Conservation (phyloP, 805 yeast genomes). For the Jamesozyma rosinii region DNA sequence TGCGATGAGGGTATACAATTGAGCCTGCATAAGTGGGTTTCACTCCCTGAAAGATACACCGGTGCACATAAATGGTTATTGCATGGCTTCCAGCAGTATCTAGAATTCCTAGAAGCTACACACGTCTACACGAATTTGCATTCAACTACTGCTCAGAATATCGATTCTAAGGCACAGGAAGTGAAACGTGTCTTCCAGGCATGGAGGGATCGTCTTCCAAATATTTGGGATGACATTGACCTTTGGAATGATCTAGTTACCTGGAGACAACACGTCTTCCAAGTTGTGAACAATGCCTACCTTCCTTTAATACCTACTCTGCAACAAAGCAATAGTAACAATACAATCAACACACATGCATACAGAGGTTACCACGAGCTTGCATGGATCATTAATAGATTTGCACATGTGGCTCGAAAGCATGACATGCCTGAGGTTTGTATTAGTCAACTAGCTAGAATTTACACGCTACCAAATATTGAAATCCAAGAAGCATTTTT, state of each 20-base stretch:
- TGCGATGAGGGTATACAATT: slow-evolving; percentile 96
- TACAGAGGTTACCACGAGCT: slow-evolving; percentile 97
- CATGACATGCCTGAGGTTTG: slow-evolving; percentile 97
- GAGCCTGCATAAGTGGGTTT: slow-evolving; percentile 86
- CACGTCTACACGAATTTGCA: slow-evolving; percentile 84
- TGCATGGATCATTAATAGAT: slow-evolving; percentile 96
- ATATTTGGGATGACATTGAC: slow-evolving; percentile 94
- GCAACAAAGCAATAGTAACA: slow-evolving; percentile 59
- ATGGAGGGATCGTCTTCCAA: slow-evolving; percentile 96
- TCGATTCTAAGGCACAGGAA: slow-evolving; percentile 90
- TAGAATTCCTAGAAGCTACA: slow-evolving; percentile 94
- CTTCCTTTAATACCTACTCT: slow-evolving; percentile 83
- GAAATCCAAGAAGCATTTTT: slow-evolving; percentile 97
- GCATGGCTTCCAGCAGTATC: slow-evolving; percentile 94
- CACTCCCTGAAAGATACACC: slow-evolving; percentile 63
- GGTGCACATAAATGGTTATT: slow-evolving; percentile 82
- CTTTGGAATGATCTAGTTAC: slow-evolving; percentile 96
- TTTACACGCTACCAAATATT: slow-evolving; percentile 90
- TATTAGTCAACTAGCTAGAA: slow-evolving; percentile 81
- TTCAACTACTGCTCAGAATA: slow-evolving; percentile 82
- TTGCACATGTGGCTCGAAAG: slow-evolving; percentile 96
- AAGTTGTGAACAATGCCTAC: slow-evolving; percentile 87
- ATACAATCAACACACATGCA: slow-evolving; percentile 81
- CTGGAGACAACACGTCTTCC: slow-evolving; percentile 98
- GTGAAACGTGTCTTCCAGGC: slow-evolving; percentile 89